Percentiles rank a stretch among this genome's conserved stretches.
phyloP scores from a whole-genome alignment of 495 filamentous ascomycete species.

The Xylaria castorea region DNA sequence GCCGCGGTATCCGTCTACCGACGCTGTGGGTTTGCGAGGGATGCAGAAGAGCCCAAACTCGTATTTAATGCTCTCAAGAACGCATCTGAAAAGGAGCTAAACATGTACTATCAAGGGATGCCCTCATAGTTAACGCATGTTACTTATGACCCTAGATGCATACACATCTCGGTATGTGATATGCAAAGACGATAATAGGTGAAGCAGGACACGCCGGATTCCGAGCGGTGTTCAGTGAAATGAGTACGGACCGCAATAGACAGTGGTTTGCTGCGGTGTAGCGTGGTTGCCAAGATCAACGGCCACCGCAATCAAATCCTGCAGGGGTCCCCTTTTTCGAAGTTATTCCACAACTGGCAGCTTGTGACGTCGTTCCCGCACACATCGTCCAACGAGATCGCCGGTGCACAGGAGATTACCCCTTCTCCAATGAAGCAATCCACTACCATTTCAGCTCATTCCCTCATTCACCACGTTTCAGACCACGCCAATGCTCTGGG shows the following conservation, averaged over 20 bases:
- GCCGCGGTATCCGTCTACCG: conserved; percentile 53
- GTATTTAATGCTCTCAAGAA: conserved; percentile 35
- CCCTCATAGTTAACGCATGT: not conserved
- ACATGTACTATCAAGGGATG: conserved; percentile 26
- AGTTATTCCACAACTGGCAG: conserved; percentile 30
- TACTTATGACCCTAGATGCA: not conserved
- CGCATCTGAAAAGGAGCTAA: conserved; percentile 25
- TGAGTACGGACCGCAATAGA: conserved; percentile 20
- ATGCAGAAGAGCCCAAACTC: conserved; percentile 35
- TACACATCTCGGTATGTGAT: not conserved
- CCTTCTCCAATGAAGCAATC: conserved; percentile 3
- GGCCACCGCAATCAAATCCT: conserved; percentile 33
- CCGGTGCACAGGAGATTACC: conserved; percentile 29
- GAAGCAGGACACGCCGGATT: conserved; percentile 2
- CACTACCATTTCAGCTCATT: not conserved
- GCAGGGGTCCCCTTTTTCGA: conserved; percentile 21
- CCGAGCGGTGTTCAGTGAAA: conserved; percentile 24
- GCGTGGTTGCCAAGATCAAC: conserved; percentile 31
- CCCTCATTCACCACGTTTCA: conserved; percentile 37
- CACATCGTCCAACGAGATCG: conserved; percentile 24
- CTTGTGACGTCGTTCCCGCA: conserved; percentile 38
- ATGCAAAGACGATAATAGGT: not conserved
- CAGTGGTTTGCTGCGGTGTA: not conserved
- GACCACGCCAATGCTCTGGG: conserved; percentile 23
- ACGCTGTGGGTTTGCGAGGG: conserved; percentile 52